A percentile compares a stretch with the other conserved stretches of the same genome.
Conservation (phyloP, 2,329 filamentous ascomycete genomes). For the Plectosphaerella sp. region DNA sequence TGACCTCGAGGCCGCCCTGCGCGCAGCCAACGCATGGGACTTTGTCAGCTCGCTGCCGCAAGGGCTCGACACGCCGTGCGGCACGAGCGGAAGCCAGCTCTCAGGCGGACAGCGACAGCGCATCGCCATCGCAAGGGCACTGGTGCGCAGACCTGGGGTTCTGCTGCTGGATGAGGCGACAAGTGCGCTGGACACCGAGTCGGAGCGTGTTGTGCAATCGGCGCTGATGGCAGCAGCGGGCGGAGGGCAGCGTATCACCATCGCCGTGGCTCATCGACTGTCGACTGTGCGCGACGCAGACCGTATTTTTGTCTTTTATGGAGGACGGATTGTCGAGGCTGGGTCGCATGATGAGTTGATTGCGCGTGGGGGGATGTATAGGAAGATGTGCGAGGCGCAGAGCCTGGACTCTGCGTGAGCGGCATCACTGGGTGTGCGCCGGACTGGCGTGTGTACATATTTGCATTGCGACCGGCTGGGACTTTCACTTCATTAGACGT, state of each 20-base stretch:
- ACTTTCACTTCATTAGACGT: no score
- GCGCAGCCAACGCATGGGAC: conserved; percentile 50
- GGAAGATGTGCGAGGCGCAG: conserved; percentile 11
- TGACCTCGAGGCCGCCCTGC: conserved; percentile 43
- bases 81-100: conserved; percentile 62
- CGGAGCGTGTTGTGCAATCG: conserved; percentile 59
- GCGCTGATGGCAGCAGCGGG: conserved; percentile 41
- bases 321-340: conserved; percentile 4
- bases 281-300: conserved; percentile 12
- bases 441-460: no score
- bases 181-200: conserved; percentile 57
- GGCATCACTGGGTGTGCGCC: no score
- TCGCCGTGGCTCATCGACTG: conserved; percentile 13
- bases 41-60: conserved; percentile 49
- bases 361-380: conserved; percentile 5
- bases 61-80: conserved; percentile 58
- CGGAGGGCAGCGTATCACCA: conserved; percentile 5
- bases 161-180: conserved; percentile 72
- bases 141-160: conserved; percentile 61
- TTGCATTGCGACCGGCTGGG: no score
- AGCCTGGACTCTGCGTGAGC: conserved; percentile 1
- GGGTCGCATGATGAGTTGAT: conserved; percentile 7
- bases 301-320: conserved; percentile 8
- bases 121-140: conserved; percentile 66
- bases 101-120: conserved; percentile 71